Evolutionary conservation across 192 early-diverging fungal genomes (phyloP).

Genomic region (Umbelopsis sp.): DNA sequence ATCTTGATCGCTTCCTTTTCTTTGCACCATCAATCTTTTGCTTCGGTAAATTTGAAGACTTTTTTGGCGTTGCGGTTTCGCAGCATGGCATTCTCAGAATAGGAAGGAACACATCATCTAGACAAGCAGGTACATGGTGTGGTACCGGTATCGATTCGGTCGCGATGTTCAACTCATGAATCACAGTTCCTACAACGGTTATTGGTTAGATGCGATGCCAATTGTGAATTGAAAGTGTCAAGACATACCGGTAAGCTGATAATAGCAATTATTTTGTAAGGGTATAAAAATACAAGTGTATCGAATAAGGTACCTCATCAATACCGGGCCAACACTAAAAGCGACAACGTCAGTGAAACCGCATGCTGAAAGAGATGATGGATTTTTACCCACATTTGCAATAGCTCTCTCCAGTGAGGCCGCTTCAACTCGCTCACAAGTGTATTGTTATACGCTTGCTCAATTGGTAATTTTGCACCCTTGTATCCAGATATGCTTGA

Average conservation of each 20-base stretch:
- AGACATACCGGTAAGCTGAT: slow-evolving; percentile 38
- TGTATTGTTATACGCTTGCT: slow-evolving; percentile 4
- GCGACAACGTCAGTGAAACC: neutral
- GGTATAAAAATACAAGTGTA: slow-evolving; percentile 38
- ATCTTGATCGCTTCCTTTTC: no score
- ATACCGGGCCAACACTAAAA: slow-evolving; percentile 27
- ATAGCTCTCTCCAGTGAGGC: neutral
- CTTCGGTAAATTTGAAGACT: no score
- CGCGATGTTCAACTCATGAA: neutral
- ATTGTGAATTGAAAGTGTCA: neutral
- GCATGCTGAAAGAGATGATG: no score
- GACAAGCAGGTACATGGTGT: neutral
- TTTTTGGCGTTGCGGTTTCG: no score
- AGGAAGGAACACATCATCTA: neutral
- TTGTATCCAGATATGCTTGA: neutral
- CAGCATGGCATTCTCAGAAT: no score
- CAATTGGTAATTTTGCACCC: neutral
- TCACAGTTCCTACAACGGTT: neutral
- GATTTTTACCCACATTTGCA: neutral
- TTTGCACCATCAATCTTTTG: no score
- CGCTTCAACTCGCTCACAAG: neutral
- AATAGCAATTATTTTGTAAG: slow-evolving; percentile 42
- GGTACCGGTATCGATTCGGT: neutral
- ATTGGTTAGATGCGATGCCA: neutral
- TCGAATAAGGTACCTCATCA: slow-evolving; percentile 38